phyloP scores from a whole-genome alignment of 192 early-diverging fungal genomes.

The Podila verticillata region DNA sequence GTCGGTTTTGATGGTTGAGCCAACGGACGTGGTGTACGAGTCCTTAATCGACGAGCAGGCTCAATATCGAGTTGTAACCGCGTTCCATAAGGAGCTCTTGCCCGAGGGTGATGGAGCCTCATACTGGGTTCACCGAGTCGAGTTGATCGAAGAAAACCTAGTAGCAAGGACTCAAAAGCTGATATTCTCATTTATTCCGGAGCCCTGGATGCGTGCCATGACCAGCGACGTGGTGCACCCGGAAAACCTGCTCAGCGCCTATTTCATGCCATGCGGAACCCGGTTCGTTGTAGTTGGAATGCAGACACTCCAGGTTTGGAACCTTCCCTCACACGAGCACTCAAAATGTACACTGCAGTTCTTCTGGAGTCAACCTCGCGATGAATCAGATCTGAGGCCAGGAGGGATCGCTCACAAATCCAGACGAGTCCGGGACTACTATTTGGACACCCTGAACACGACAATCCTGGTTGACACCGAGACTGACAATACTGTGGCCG shows the following conservation, averaged over 20 bases:
- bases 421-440: slow-evolving; percentile 29
- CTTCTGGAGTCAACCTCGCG: slow-evolving; percentile 50
- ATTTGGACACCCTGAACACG: slow-evolving; percentile 13
- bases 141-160: slow-evolving; percentile 22
- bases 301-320: slow-evolving; percentile 46
- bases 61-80: slow-evolving; percentile 26
- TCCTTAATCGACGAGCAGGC: slow-evolving; percentile 13
- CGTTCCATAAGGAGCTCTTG: slow-evolving; percentile 29
- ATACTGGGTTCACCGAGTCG: slow-evolving; percentile 46
- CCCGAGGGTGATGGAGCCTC: slow-evolving; percentile 43
- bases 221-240: slow-evolving; percentile 29
- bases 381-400: slow-evolving; percentile 2
- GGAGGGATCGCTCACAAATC: slow-evolving; percentile 13
- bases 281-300: slow-evolving; percentile 30
- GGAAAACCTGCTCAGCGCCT: slow-evolving; percentile 27
- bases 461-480: slow-evolving; percentile 13
- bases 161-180: slow-evolving; percentile 5
- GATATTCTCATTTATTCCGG: slow-evolving; percentile 43
- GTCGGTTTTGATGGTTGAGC: slow-evolving; percentile 8
- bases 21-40: slow-evolving; percentile 10
- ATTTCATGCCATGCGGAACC: slow-evolving; percentile 23
- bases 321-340: slow-evolving; percentile 32
- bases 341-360: slow-evolving; percentile 38
- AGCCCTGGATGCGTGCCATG: slow-evolving; percentile 49
- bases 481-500: slow-evolving; percentile 18